These are phyloP conservation scores for Rutstroemia sp. DNA, from an alignment of 2,329 filamentous ascomycete genomes.

Conservation along the genomic window DNA sequence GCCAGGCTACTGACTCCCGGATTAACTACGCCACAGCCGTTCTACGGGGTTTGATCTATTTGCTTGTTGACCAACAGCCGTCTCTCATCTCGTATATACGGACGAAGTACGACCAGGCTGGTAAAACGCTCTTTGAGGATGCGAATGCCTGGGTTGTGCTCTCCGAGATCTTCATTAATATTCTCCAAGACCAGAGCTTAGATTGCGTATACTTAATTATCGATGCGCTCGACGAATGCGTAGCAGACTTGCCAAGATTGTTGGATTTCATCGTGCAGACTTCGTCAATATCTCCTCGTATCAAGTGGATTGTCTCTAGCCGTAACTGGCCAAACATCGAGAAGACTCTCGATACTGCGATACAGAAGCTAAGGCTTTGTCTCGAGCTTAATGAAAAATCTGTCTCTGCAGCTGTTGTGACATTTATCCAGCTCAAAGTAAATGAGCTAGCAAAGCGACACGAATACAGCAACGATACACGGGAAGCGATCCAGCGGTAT, in stretches of 20 bases:
- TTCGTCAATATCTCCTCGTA: background rate
- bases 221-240: background rate
- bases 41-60: background rate
- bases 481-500: background rate
- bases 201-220: background rate
- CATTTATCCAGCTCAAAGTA: background rate
- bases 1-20: background rate
- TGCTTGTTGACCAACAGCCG: conserved; percentile 1
- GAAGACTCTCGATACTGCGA: background rate
- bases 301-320: background rate
- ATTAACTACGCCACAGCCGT: background rate
- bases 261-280: background rate
- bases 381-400: conserved; percentile 1
- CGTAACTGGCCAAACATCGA: background rate
- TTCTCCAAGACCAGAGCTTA: background rate
- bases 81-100: background rate
- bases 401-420: background rate
- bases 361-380: background rate
- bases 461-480: background rate
- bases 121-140: background rate
- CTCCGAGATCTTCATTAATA: background rate
- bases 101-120: background rate
- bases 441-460: background rate
- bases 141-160: background rate
- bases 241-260: background rate